phyloP scores from a whole-genome alignment of 2,329 filamentous ascomycete species.

The Thermothelomyces thermophilus region DNA sequence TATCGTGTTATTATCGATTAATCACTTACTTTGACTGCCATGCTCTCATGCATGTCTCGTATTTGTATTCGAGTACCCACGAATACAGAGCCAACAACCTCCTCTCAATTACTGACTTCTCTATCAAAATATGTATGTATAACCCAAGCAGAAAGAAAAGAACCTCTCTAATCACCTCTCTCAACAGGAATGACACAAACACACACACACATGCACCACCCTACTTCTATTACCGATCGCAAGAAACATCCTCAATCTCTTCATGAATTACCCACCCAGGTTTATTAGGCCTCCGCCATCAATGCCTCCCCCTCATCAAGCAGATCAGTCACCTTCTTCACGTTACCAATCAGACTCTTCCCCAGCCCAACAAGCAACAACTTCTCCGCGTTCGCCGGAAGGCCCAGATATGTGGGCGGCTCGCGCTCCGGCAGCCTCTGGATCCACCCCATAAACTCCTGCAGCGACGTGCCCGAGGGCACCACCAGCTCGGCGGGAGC shows the following conservation, averaged over 20 bases:
- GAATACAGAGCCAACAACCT: no score
- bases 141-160: no score
- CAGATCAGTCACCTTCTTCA: constrained; percentile 78
- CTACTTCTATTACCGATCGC: not conserved
- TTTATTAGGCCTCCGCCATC: constrained; percentile 54
- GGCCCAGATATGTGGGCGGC: constrained; percentile 86
- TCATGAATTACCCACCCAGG: not conserved
- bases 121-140: no score
- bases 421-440: constrained; percentile 88
- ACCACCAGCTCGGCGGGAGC: constrained; percentile 56
- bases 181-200: no score
- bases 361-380: constrained; percentile 84
- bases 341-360: constrained; percentile 72
- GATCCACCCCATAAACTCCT: constrained; percentile 88
- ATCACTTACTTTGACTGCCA: no score
- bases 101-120: no score
- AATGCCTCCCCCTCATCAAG: constrained; percentile 92
- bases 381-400: constrained; percentile 96
- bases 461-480: constrained; percentile 72
- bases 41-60: no score
- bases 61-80: no score
- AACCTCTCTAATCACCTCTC: no score
- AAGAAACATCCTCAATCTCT: not conserved
- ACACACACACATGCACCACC: not conserved
- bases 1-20: no score